Evolutionary conservation across 2,329 filamentous ascomycete species (phyloP), one percentile per base, ranked within the genome.

Genomic region (Trichoderma sp.): DNA sequence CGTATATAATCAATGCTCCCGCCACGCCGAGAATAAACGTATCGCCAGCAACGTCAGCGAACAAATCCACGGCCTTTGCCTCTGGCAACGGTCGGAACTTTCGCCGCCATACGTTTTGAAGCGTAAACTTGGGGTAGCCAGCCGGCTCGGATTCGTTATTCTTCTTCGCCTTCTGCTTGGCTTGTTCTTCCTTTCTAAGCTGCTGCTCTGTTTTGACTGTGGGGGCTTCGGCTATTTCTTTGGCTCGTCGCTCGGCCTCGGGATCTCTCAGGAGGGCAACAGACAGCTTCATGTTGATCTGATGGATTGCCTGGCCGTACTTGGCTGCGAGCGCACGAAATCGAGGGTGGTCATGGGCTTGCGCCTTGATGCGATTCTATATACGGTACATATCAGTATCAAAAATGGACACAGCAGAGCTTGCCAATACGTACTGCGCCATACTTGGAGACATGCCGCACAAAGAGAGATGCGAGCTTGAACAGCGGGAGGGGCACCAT

Each of bases 401-500:
- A 26, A 13, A 18, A 26, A 13, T 2, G 7, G 13, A 16, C 16
- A 26, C 10, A 55, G 6, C 54, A 32, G 30, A n/a, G 37, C 11
- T 65, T 43, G 16, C 8, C 26, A 32, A 39, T 58, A 80, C 87
- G 73, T 85, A 90, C 88, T 67, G 89, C 88, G 75, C 88, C 88
- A 82, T 90, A 90, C 79, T 90, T 90, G 68, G 88, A 90, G 65
- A 90, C 79, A 76, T 90, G 88, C 73, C 87, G 85, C 75, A 90
- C 82, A 72, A 90, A 88, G 58, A 90, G 82, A 68, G 88, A 79
- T 26, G 85, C 88, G 72, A 90, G 86, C 80, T 91, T 91, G 80
- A 91, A 91, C 21, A 91, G 81, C 24, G 89, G 89, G 49, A 91
- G 81, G 68, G 88, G 84, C 55, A 90, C 88, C 89, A 91, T 90